Base-by-base conservation (phyloP, 2,329 filamentous ascomycete genomes). In the Arthrobotrys conoides region DNA sequence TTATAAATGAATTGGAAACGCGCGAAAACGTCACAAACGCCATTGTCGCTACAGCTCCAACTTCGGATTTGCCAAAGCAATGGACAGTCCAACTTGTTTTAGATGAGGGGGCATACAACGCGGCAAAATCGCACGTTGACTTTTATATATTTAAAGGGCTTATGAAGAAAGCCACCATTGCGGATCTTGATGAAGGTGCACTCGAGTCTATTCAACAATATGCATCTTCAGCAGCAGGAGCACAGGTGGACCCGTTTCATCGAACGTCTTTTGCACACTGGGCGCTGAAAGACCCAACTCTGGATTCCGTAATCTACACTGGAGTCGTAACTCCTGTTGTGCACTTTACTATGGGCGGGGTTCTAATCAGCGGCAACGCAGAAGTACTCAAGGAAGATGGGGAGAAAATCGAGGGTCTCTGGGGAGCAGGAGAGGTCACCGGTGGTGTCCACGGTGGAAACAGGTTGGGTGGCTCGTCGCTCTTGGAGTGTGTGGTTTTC, bases 311-410 rank as follows among this genome's bases (percentile, higher is more conserved):
- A 30, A 84, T 91, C 0, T 90, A 88, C 76, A 83, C 90, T 0
- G 90, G 89, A 0, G 86, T 83, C 0, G 88, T 91, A 0, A 91
- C 90, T 3, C 90, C 90, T 0, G 88, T 91, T 0, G 86, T 89
- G 1, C 90, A 91, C 81, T 91, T 91, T 81, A 91, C 90, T 0
- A 91, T 91, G 90, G 90, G 90, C 3, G 90, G 90, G 0, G 89
- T 87, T 0, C 84, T 87, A 1, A 89, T 91, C 80, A 88, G 89
- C 80, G 84, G 87, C 5, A 84, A 86, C 53, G 86, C 86, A 0
- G 86, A 88, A 79, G 87, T 91, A 0, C 81, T 91, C 12, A 83
- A 84, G 5, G 82, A 82, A 6, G 82, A 84, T 1, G 82, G 85
- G 12, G 82, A 82, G 36, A 86, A 86, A 0, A 88, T 91, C 38